Base-by-base conservation (phyloP, 805 yeast genomes). In the Candida pini region DNA sequence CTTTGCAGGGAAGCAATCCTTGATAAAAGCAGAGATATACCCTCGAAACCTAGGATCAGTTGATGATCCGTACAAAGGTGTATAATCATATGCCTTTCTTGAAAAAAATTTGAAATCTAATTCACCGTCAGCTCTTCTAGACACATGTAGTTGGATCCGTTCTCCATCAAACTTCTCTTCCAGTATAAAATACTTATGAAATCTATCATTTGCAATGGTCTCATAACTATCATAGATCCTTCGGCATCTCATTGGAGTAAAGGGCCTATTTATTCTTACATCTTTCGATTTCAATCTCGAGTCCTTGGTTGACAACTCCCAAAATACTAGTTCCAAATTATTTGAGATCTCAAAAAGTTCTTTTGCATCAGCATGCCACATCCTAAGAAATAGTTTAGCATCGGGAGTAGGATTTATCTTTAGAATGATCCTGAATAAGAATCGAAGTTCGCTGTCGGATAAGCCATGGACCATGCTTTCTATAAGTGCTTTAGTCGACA, bases 151-250 rank as follows among this genome's bases (percentile, higher is more conserved):
- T 35, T 85, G 79, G 47, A 86, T 76, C 45, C 98, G 62, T 56
- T 90, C 97, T 3, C 97, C 98, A 57, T 90, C 97, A 62, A 88
- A 71, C 53, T 90, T 90, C 54, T 90, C 97, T 51, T 90, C 97
- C 8, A 90, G 75, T 34, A 68, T 70, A 48, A 87, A 86, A 8
- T 50, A 53, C 3, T 32, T 19, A 16, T 59, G 56, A 51, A 83
- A 62, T 17, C 56, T 62, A 6, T 56, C 48, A 10, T 23, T 26
- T n/a, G 78, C 72, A 15, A 82, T 56, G 3, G 66, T 62, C 2
- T 65, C 68, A 50, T 80, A 77, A 12, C 71, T 61, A 4, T 63
- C 58, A 20, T 63, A 62, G 1, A 78, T 63, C 40, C 76, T 79
- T 23, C 71, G 66, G 1, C 95, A 79, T 15, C 82, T 58, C 58